phyloP scores from a whole-genome alignment of 345 rosid species.

The Euphorbia pulcherrima region DNA sequence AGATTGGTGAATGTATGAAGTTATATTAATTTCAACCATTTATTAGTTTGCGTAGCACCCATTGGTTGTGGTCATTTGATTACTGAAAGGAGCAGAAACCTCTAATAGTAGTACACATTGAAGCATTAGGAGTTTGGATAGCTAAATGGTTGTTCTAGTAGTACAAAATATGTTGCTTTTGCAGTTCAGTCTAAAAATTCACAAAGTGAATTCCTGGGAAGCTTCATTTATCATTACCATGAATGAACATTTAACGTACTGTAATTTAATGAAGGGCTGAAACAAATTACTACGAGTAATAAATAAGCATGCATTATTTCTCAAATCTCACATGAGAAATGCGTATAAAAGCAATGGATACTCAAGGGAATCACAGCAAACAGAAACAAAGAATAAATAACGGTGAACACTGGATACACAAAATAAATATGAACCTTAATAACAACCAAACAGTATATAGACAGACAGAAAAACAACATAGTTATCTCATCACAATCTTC shows the following conservation, averaged over 20 bases:
- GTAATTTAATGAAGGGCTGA: neutral
- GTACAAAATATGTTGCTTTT: no score
- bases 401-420: neutral
- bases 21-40: no score
- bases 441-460: constrained; percentile 8
- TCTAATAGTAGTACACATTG: neutral
- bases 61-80: neutral
- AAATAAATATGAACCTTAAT: constrained; percentile 5
- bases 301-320: neutral
- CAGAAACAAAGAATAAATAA: constrained; percentile 8
- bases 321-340: neutral
- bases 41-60: no score
- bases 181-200: no score
- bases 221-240: no score
- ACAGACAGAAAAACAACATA: constrained; percentile 10
- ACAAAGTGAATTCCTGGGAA: no score
- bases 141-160: no score
- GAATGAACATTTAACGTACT: no score
- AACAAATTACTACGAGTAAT: no score
- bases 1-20: neutral
- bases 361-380: constrained; percentile 18
- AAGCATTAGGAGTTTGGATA: neutral
- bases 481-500: constrained; percentile 16
- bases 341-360: constrained; percentile 4
- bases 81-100: neutral